Percentiles rank a stretch among this genome's conserved stretches.
Conservation (phyloP, 129 eudicot species). For the Heracleum sosnowskyi region DNA sequence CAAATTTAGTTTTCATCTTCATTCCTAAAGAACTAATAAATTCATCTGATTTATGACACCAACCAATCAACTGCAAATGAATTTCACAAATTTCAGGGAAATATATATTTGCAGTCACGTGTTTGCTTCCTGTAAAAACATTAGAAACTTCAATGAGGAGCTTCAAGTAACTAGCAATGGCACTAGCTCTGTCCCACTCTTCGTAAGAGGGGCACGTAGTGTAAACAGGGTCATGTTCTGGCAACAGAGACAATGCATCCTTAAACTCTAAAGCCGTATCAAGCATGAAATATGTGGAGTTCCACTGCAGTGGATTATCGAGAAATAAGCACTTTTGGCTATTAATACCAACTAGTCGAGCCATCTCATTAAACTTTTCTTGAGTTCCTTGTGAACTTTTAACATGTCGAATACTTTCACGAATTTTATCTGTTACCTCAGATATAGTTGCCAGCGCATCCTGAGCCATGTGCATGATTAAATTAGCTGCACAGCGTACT, state of each 20-base stretch:
- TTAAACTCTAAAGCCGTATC: slow-evolving; percentile 61
- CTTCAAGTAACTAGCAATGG: slow-evolving; percentile 58
- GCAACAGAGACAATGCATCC: slow-evolving; percentile 63
- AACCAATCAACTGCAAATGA: slow-evolving; percentile 72
- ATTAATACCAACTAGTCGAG: slow-evolving; percentile 48
- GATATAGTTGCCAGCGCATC: slow-evolving; percentile 60
- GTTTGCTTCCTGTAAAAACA: slow-evolving; percentile 48
- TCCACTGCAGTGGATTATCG: slow-evolving; percentile 64
- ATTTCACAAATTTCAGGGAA: slow-evolving; percentile 84
- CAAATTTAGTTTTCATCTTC: slow-evolving; percentile 78
- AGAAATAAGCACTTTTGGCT: slow-evolving; percentile 43
- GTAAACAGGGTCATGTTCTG: slow-evolving; percentile 55
- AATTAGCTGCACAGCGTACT: slow-evolving; percentile 83
- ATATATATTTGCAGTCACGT: slow-evolving; percentile 71
- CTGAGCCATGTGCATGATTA: slow-evolving; percentile 63
- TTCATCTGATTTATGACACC: slow-evolving; percentile 84
- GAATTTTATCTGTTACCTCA: slow-evolving; percentile 50
- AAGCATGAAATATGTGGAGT: slow-evolving; percentile 76
- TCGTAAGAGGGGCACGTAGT: slow-evolving; percentile 48
- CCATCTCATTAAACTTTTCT: slow-evolving; percentile 76
- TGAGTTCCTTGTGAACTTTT: slow-evolving; percentile 54
- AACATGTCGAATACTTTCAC: slow-evolving; percentile 63
- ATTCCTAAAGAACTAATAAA: slow-evolving; percentile 50
- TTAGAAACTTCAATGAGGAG: slow-evolving; percentile 67
- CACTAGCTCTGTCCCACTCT: slow-evolving; percentile 66